These are phyloP conservation scores for Pythium insidiosum DNA, from an alignment of 352 stramenopile genomes.

Conservation along the genomic window DNA sequence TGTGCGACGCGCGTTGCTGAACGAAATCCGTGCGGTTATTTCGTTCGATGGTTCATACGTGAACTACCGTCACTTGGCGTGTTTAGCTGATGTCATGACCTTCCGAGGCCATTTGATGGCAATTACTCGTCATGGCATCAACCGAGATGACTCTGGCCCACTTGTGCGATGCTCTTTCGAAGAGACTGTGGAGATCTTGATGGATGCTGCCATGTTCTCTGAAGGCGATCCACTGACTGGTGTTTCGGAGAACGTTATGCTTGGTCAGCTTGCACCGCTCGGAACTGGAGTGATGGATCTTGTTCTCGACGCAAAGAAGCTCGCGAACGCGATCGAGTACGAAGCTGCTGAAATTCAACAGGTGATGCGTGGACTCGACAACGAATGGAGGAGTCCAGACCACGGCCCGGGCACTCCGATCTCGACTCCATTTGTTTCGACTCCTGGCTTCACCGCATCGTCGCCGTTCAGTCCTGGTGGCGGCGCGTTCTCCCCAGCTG, in stretches of 20 bases:
- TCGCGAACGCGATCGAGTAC: constrained; percentile 96
- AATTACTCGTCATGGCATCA: constrained; percentile 99
- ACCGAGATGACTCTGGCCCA: constrained; percentile 97
- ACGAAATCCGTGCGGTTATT: constrained; percentile 98
- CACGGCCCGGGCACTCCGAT: constrained; percentile 72
- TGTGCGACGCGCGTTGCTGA: constrained; percentile 83
- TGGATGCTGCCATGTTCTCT: constrained; percentile 97
- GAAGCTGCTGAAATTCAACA: constrained; percentile 90
- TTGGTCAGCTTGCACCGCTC: constrained; percentile 94
- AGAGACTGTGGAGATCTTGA: constrained; percentile 99
- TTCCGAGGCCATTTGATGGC: constrained; percentile 96
- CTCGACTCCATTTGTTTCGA: constrained; percentile 78
- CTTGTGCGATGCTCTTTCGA: constrained; percentile 98
- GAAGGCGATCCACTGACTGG: constrained; percentile 96
- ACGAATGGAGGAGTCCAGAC: constrained; percentile 86
- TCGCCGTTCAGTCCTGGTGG: constrained; percentile 80
- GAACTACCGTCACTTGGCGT: constrained; percentile 99
- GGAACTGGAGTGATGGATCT: constrained; percentile 98
- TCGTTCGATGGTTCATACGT: constrained; percentile 99
- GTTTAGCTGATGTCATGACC: constrained; percentile 99
- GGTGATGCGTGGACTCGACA: constrained; percentile 88
- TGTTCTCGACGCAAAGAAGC: constrained; percentile 97
- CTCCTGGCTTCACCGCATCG: constrained; percentile 83
- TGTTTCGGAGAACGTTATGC: constrained; percentile 99
- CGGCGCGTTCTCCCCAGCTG: constrained; percentile 86